Conservation (phyloP, 768 basidiomycete species). For the Gloeopeniophorella convolvens region DNA sequence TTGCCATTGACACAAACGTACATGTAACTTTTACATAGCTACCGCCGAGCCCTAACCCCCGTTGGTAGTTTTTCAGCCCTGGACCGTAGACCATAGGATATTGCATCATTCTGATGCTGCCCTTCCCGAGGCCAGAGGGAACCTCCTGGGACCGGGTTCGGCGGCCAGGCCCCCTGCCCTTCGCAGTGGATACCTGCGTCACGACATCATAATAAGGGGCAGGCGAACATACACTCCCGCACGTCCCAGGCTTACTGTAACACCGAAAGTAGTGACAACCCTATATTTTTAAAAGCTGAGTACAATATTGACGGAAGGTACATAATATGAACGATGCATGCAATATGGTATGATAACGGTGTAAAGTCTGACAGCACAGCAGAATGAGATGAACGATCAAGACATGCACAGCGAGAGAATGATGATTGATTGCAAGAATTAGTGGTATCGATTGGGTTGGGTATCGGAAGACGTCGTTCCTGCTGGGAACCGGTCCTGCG, state of each 20-base stretch:
- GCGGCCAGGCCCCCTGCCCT: no score
- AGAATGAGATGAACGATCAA: constrained; percentile 11
- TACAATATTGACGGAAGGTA: constrained; percentile 16
- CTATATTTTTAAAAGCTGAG: constrained; percentile 14
- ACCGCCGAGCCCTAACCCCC: no score
- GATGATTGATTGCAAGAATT: constrained; percentile 32
- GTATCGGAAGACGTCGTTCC: constrained; percentile 40
- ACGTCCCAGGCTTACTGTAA: no score
- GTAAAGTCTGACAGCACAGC: constrained; percentile 14
- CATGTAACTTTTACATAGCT: no score
- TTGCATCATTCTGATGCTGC: no score
- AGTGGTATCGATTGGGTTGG: constrained; percentile 47
- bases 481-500: constrained; percentile 44
- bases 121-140: no score
- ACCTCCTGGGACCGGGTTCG: no score
- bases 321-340: constrained; percentile 16
- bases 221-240: background rate
- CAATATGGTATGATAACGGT: constrained; percentile 15
- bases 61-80: no score
- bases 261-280: background rate
- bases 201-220: no score
- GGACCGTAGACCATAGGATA: no score
- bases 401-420: constrained; percentile 20
- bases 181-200: no score
- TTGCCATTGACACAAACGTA: no score